A percentile compares a stretch with the other conserved stretches of the same genome.
These are phyloP conservation scores for Suillus alpinus DNA, from an alignment of 768 basidiomycete species.

Conservation along the genomic window DNA sequence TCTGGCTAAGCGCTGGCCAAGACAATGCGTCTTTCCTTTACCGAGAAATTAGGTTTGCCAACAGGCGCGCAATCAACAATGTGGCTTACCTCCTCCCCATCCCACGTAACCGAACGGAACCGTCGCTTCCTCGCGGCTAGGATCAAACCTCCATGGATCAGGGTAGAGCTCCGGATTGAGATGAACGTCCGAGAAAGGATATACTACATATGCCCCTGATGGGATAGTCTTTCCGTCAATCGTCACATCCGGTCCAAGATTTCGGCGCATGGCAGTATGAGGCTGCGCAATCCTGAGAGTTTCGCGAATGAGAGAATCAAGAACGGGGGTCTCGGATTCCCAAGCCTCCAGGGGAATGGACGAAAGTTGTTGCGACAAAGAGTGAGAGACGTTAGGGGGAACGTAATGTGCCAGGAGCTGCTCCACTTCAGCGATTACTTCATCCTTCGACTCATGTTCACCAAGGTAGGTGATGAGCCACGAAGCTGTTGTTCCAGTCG, in stretches of 20 bases:
- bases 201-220: conserved; percentile 72
- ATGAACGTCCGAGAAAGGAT: conserved; percentile 80
- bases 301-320: conserved; percentile 73
- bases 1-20: conserved; percentile 73
- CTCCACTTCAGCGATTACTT: conserved; percentile 60
- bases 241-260: conserved; percentile 67
- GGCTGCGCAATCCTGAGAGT: conserved; percentile 78
- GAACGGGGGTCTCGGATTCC: conserved; percentile 66
- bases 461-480: conserved; percentile 77
- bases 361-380: conserved; percentile 47
- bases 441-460: conserved; percentile 63
- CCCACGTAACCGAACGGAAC: conserved; percentile 64
- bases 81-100: conserved; percentile 71
- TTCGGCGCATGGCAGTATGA: conserved; percentile 78
- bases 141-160: conserved; percentile 79
- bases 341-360: conserved; percentile 65
- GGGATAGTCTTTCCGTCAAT: conserved; percentile 70
- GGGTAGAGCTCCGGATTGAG: conserved; percentile 69
- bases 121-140: conserved; percentile 46
- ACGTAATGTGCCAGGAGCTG: conserved; percentile 47
- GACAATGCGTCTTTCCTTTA: conserved; percentile 65
- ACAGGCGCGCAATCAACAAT: conserved; percentile 17
- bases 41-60: conserved; percentile 8
- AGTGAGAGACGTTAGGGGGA: conserved; percentile 21
- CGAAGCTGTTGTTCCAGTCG: conserved; percentile 77